Conservation (phyloP, 192 early-diverging fungal species). For the Backusella psychrophila region DNA sequence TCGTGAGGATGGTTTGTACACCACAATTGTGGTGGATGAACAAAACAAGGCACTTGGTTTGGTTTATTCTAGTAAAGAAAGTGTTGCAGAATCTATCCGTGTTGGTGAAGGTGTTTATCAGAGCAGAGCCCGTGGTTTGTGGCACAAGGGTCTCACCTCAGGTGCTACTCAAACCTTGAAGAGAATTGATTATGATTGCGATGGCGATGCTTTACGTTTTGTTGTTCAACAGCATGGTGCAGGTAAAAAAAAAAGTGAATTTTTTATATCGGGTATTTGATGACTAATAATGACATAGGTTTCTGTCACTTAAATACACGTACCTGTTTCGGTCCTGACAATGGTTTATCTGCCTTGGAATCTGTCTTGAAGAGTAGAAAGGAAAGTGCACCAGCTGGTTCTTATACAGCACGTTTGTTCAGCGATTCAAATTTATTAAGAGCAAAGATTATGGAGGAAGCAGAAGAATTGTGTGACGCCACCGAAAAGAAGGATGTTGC, state of each 20-base stretch:
- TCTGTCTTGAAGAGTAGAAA: constrained; percentile 68
- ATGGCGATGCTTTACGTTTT: constrained; percentile 84
- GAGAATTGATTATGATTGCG: constrained; percentile 85
- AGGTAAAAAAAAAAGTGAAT: constrained; percentile 36
- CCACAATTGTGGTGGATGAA: constrained; percentile 94
- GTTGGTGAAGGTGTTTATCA: constrained; percentile 90
- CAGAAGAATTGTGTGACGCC: constrained; percentile 88
- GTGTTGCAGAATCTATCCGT: constrained; percentile 77
- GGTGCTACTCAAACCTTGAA: constrained; percentile 90
- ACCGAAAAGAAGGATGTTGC: constrained; percentile 74
- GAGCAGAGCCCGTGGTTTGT: constrained; percentile 83
- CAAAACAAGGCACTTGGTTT: constrained; percentile 85
- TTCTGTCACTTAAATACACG: constrained; percentile 94
- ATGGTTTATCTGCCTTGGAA: constrained; percentile 74
- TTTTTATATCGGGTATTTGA: background rate
- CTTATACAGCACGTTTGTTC: constrained; percentile 90
- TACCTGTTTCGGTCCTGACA: constrained; percentile 86
- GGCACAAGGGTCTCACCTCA: constrained; percentile 96
- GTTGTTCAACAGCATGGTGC: constrained; percentile 82
- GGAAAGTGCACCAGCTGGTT: constrained; percentile 75
- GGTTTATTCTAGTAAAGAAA: constrained; percentile 85
- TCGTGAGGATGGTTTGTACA: constrained; percentile 86
- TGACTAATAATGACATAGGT: constrained; percentile 44
- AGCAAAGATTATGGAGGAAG: constrained; percentile 97
- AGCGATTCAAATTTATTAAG: constrained; percentile 74